Base-by-base conservation (phyloP, 805 yeast genomes). In the Pichia sporocuriosa region DNA sequence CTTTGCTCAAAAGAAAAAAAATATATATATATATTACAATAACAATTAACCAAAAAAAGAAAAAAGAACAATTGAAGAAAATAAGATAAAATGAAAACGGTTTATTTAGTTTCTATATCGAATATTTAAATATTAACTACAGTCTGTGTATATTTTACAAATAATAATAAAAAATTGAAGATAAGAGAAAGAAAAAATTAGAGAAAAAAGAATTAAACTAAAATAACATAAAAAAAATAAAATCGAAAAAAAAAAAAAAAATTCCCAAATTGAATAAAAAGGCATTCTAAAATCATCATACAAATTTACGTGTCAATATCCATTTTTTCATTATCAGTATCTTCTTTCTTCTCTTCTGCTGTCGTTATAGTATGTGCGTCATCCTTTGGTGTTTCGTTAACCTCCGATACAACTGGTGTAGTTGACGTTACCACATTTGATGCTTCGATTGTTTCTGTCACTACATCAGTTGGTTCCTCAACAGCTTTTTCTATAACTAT, bases 401-500 rank as follows among this genome's bases (percentile, higher is more conserved):
- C n/a, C n/a, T n/a, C n/a, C n/a, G n/a, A n/a, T n/a, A n/a, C n/a
- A n/a, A n/a, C n/a, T n/a, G n/a, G n/a, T 12, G 34, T 21, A 7
- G 19, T 10, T 19, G 34, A 6, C 13, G 34, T 22, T n/a, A 7
- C 28, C 3, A 15, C n/a, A 16, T 24, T n/a, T 25, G 20, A 6
- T 19, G 8, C n/a, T 11, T 17, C 24, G 7, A 3, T n/a, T n/a
- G 54, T 58, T 5, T 49, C 58, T 4, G 63, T 54, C 8, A 22
- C 27, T 13, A 12, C 15, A 5, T 10, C 22, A 12, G 3, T 15
- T 5, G 59, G 56, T 37, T 52, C 53, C 26, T 48, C 49, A 35
- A 56, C 53, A 31, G 52, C 52, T n/a, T 47, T 49, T 7, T 48
- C 38, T 16, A 59, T 54, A 9, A 49, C 44, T 11, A 56, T 55